Base-by-base conservation (phyloP, 2,329 filamentous ascomycete species). In the Trichoderma koningii region DNA sequence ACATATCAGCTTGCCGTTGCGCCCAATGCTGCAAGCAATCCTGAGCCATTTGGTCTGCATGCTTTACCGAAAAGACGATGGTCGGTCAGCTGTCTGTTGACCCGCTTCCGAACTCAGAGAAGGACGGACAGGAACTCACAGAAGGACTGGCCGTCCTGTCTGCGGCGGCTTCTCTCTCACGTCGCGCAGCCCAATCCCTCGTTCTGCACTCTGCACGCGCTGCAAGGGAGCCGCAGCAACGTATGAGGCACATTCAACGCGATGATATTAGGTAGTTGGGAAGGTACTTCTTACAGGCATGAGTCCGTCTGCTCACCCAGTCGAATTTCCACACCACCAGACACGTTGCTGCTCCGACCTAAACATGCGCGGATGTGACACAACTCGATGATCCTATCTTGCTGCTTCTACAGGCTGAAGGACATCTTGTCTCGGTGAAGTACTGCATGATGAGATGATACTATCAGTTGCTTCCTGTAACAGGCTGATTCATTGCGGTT, bases 1-100 rank as follows among this genome's bases (percentile, higher is more conserved):
- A 55, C 52, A 7, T 30, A 63, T 50, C 50, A 63, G n/a, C 48
- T 41, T 44, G 26, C 26, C 21, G 59, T 55, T 55, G 59, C 28
- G 50, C 38, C 59, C 38, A 44, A 59, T 21, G 41, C 50, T 45
- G 19, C 41, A 45, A 19, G 23, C 59, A 55, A 63, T 41, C 26
- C 41, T 28, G 38, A 10, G 57, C 14, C 30, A 9, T 42, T 51
- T 17, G 30, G n/a, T 26, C 19, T 52, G 26, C 50, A 52, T 26
- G 57, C 21, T 47, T 21, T 51, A 7, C 14, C 30, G 23, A 30
- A n/a, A n/a, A 10, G 26, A 51, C 17, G 15, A 52, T 12, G 48
- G 26, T 26, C 19, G 30, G 50, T 14, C 34, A 52, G 50, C 50
- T 19, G 50, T 52, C 14, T 42, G 19, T 51, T 52, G 45, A 7